Evolutionary conservation across 2,329 filamentous ascomycete species (phyloP), one percentile per base, ranked within the genome.

Genomic region (Colletotrichum camelliae): DNA sequence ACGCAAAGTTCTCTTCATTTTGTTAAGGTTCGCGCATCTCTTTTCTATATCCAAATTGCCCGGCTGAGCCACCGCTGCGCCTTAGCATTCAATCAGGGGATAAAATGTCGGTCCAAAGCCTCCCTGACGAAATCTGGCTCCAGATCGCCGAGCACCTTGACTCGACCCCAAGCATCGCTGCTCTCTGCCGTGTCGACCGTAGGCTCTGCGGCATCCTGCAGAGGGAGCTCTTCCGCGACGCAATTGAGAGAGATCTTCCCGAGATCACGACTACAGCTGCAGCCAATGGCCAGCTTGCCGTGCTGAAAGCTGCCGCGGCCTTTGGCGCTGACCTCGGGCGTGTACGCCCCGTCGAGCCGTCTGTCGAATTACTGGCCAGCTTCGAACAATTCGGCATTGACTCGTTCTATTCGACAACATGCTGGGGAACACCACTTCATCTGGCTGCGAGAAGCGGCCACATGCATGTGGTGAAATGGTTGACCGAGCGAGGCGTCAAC

Each of bases 51-150:
- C 5, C 5, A 3, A 48, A 5, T 48, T 48, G 43, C 2, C 43
- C 18, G 2, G 18, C n/a, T 7, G n/a, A n/a, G n/a, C 43, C 9
- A 6, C 43, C 10, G 3, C 1, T n/a, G 5, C 43, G 0, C 9
- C 18, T 4, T 2, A 4, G 0, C 9, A 48, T 12, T 48, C 1
- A 48, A 48, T 48, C 2, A n/a, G 1, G 0, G 18, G 2, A 2
- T 5, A 48, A 0, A 7, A 48, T 48, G 43, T 48, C 43, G 5
- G 2, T 48, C 1, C 10, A 52, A 52, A 52, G 18, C 0, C 43
- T 52, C n/a, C 43, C 43, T 21, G 43, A 52, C 43, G 43, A 52
- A 52, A 52, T 52, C n/a, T 52, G 43, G 43, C 43, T 52, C 0
- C 43, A 52, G 12, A 52, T 52, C 1, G 43, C 43, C 10, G n/a